These are phyloP conservation scores for Eimeria brunetti DNA, from an alignment of 169 alveolate species.

Conservation along the genomic window DNA sequence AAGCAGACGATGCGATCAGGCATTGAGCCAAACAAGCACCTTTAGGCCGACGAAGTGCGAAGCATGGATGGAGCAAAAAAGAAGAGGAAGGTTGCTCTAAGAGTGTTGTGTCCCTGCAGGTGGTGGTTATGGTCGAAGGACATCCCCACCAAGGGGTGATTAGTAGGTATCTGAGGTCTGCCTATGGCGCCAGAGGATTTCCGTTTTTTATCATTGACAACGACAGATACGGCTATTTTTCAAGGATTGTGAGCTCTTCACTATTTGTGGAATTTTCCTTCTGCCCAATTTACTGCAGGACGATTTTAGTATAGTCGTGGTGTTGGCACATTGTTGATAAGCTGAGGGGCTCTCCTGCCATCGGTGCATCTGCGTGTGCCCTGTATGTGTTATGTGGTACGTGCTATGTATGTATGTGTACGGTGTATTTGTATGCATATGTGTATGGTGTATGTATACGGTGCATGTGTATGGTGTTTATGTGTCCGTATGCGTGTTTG, in stretches of 20 bases:
- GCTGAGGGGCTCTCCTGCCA: neutral
- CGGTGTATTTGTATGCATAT: too few species aligned
- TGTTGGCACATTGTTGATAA: neutral
- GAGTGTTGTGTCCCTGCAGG: conserved; percentile 18
- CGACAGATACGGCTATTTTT: neutral
- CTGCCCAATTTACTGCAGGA: neutral
- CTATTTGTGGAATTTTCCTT: neutral
- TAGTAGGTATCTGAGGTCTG: neutral
- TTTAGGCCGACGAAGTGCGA: too few species aligned
- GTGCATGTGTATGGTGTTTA: neutral
- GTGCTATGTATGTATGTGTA: too few species aligned
- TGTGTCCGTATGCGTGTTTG: neutral
- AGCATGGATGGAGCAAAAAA: too few species aligned
- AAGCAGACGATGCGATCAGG: neutral
- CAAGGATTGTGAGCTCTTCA: conserved; percentile 6
- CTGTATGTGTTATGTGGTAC: too few species aligned
- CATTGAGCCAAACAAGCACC: neutral
- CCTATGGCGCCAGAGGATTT: conserved; percentile 19
- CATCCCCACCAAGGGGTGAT: conserved; percentile 27
- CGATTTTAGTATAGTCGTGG: neutral
- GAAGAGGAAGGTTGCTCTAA: too few species aligned
- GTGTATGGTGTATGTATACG: too few species aligned
- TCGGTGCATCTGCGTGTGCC: too few species aligned
- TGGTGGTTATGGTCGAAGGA: conserved; percentile 51
- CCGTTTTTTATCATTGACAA: conserved; percentile 28